Conservation (phyloP, 164 flowering plant genomes). For the Litsea cubeba region DNA sequence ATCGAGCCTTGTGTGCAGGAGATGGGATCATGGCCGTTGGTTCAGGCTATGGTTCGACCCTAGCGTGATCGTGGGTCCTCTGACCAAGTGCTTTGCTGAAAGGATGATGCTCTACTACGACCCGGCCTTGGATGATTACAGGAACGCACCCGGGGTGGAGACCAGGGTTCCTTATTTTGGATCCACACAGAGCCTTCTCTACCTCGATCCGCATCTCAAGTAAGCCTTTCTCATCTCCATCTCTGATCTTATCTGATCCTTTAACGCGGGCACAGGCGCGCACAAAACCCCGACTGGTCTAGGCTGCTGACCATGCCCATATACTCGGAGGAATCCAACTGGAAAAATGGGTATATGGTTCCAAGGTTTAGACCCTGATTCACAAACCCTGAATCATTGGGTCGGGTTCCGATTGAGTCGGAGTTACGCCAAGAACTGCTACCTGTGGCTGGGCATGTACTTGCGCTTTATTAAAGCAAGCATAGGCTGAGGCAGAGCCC, state of each 20-base stretch:
- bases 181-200: slow-evolving; percentile 54
- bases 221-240: slow-evolving; percentile 21
- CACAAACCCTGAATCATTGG: no score
- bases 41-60: slow-evolving; percentile 78
- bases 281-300: no score
- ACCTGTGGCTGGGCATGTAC: no score
- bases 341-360: neutral
- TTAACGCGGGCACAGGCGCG: no score
- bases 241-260: neutral
- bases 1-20: slow-evolving; percentile 45
- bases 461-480: no score
- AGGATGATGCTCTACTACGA: slow-evolving; percentile 73
- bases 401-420: no score
- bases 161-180: slow-evolving; percentile 77
- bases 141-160: slow-evolving; percentile 70
- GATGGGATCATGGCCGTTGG: slow-evolving; percentile 39
- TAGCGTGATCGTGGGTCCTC: slow-evolving; percentile 51
- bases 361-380: neutral
- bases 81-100: slow-evolving; percentile 70
- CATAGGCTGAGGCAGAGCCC: no score
- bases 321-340: neutral
- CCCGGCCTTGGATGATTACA: slow-evolving; percentile 51
- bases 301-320: neutral
- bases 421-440: no score
- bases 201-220: slow-evolving; percentile 80